These are phyloP conservation scores for Rhizophora apiculata DNA, from an alignment of 345 rosid genomes.

Conservation along the genomic window DNA sequence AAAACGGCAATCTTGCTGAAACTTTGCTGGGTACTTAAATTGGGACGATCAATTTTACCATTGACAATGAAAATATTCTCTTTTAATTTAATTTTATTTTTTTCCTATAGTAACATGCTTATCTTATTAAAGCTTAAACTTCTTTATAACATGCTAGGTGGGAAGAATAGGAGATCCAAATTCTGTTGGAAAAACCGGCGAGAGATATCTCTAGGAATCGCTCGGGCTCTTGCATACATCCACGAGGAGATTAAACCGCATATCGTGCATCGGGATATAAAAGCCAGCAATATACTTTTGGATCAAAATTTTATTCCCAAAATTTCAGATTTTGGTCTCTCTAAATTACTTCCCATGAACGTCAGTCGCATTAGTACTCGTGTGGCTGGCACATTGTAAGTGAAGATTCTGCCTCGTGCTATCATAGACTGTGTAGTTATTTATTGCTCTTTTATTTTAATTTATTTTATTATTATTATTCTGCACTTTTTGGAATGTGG, in stretches of 20 bases:
- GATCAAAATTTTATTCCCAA: conserved; percentile 37
- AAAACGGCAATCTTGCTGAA: conserved; percentile 30
- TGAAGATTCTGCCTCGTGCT: background rate
- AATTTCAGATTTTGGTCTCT: conserved; percentile 45
- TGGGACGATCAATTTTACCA: too few relatives aligned
- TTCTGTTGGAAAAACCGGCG: conserved; percentile 30
- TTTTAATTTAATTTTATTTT: too few relatives aligned
- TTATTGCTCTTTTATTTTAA: too few relatives aligned
- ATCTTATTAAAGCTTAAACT: too few relatives aligned
- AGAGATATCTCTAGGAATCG: conserved; percentile 32
- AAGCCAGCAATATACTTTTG: conserved; percentile 42
- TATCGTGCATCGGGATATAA: conserved; percentile 43
- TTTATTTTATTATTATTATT: too few relatives aligned
- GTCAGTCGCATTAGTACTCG: conserved; percentile 33
- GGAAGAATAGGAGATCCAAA: conserved; percentile 19
- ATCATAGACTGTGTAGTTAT: too few relatives aligned
- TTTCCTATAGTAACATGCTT: too few relatives aligned
- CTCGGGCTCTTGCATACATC: conserved; percentile 34
- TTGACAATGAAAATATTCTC: too few relatives aligned
- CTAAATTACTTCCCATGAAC: conserved; percentile 27
- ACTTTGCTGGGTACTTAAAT: conserved; percentile 20
- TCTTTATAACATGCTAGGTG: conserved; percentile 14
- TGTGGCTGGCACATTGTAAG: conserved; percentile 50
- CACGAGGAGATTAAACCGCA: conserved; percentile 39
- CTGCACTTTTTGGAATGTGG: too few relatives aligned